Evolutionary conservation across 2,329 filamentous ascomycete species (phyloP).

Genomic region (Colletotrichum brevisporum): DNA sequence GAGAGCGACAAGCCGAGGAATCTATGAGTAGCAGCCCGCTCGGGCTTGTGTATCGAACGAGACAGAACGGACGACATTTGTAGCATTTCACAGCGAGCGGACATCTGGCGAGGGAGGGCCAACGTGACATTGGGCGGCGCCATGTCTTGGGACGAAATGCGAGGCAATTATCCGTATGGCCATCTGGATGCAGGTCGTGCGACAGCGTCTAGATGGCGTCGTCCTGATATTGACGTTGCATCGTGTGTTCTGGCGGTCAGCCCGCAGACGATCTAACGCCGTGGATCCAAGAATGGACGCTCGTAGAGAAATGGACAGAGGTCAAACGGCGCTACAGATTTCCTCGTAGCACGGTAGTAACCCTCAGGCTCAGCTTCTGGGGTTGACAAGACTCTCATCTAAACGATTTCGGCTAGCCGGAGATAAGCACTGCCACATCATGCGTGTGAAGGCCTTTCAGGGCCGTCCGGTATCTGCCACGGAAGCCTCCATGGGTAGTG

Average conservation of each 20-base stretch:
- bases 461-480: conserved; percentile 7
- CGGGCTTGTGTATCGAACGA: not conserved
- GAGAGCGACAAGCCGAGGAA: not conserved
- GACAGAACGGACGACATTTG: conserved; percentile 11
- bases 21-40: not conserved
- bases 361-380: too few species aligned
- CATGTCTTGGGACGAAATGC: conserved; percentile 25
- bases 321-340: too few species aligned
- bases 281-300: not conserved
- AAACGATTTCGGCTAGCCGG: too few species aligned
- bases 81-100: not conserved
- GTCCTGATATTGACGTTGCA: conserved; percentile 13
- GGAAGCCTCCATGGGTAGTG: too few species aligned
- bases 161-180: not conserved
- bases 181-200: not conserved
- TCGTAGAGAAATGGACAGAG: too few species aligned
- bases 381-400: too few species aligned
- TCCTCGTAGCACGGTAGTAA: too few species aligned
- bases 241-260: conserved; percentile 7
- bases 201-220: not conserved
- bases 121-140: conserved; percentile 13
- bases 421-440: not conserved
- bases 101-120: not conserved
- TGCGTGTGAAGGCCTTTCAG: conserved; percentile 8
- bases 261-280: conserved; percentile 11